Conservation (phyloP, 805 yeast genomes). For the Lipomyces spencermartinsiae region DNA sequence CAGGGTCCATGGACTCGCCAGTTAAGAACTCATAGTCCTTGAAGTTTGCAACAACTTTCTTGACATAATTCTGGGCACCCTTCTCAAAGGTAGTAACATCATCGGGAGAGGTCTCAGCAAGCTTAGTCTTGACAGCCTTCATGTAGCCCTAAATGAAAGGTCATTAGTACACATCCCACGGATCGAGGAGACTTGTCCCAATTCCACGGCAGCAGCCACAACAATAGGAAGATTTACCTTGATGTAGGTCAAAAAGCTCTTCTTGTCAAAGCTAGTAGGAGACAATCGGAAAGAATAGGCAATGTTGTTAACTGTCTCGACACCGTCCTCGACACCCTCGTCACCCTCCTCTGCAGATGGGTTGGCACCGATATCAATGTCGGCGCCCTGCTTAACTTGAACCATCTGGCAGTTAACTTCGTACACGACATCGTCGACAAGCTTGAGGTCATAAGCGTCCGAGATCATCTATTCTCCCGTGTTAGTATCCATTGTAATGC, state of each 20-base stretch:
- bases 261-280: constrained; percentile 95
- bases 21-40: constrained; percentile 99
- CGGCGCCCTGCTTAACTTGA: constrained; percentile 81
- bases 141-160: constrained; percentile 69
- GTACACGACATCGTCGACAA: constrained; percentile 89
- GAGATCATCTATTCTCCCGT: constrained; percentile 63
- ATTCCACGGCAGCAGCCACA: not conserved
- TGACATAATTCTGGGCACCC: constrained; percentile 95
- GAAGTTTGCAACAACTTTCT: constrained; percentile 94
- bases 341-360: constrained; percentile 96
- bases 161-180: not conserved
- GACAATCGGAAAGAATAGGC: constrained; percentile 98
- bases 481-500: not conserved
- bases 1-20: constrained; percentile 99
- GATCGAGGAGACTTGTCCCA: not conserved
- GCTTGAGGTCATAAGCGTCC: constrained; percentile 90
- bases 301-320: constrained; percentile 94
- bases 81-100: constrained; percentile 88
- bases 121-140: constrained; percentile 89
- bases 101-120: constrained; percentile 90
- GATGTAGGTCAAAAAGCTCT: constrained; percentile 94
- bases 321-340: constrained; percentile 81
- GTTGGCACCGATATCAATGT: constrained; percentile 98
- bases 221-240: constrained; percentile 51
- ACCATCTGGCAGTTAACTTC: constrained; percentile 97